Evolutionary conservation across 2,329 filamentous ascomycete species (phyloP).

Genomic region (Trichoderma gracile): DNA sequence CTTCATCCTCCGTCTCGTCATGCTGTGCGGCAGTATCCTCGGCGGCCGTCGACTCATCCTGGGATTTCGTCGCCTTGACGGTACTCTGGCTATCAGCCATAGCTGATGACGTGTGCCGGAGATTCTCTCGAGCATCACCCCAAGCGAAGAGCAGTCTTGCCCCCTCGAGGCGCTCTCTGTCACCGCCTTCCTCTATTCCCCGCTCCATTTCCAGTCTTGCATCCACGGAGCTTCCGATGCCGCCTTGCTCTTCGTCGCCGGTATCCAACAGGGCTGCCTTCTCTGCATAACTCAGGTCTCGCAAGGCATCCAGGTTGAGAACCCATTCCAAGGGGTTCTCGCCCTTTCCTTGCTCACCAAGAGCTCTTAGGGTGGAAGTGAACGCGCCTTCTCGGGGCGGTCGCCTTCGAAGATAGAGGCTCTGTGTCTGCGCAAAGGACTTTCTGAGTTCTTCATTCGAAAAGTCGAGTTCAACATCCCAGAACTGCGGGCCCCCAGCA

Average conservation of each 20-base stretch:
- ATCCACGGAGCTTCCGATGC: conserved; percentile 62
- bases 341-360: conserved; percentile 51
- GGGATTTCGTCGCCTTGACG: conserved; percentile 34
- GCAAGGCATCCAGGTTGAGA: conserved; percentile 62
- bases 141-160: conserved; percentile 58
- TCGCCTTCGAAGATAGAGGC: conserved; percentile 71
- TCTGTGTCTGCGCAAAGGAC: conserved; percentile 67
- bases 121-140: conserved; percentile 48
- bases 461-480: conserved; percentile 80
- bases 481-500: conserved; percentile 67
- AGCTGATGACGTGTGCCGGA: conserved; percentile 31
- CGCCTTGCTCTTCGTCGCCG: conserved; percentile 50
- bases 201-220: conserved; percentile 65
- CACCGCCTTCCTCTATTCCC: conserved; percentile 45
- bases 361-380: conserved; percentile 69
- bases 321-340: conserved; percentile 69
- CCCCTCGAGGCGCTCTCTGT: conserved; percentile 49
- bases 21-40: conserved; percentile 19
- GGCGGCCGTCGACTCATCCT: conserved; percentile 24
- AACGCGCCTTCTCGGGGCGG: conserved; percentile 70
- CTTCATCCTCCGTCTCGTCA: conserved; percentile 30
- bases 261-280: conserved; percentile 60
- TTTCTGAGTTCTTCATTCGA: conserved; percentile 60
- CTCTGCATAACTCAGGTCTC: conserved; percentile 64
- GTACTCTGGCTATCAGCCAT: conserved; percentile 41